Evolutionary conservation across 2,329 filamentous ascomycete species (phyloP).

Genomic region (Aureobasidium sp.): DNA sequence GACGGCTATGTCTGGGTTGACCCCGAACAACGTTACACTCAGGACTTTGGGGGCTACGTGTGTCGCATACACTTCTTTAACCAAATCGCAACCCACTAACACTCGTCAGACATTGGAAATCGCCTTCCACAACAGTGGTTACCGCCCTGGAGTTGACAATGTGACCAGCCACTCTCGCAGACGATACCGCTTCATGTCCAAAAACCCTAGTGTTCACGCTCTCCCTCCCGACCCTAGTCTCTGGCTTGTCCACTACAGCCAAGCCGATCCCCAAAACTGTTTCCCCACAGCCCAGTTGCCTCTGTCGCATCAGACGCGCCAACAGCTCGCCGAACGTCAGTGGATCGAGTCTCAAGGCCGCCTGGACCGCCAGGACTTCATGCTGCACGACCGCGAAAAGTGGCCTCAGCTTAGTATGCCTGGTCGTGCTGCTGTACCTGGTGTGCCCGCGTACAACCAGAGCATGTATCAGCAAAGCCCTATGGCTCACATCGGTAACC

Average conservation of each 20-base stretch:
- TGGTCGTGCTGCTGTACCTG: slow-evolving; percentile 24
- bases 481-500: slow-evolving; percentile 19
- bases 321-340: slow-evolving; percentile 44
- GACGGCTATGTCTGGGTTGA: slow-evolving; percentile 92
- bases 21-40: slow-evolving; percentile 67
- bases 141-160: slow-evolving; percentile 63
- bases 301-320: slow-evolving; percentile 36
- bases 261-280: slow-evolving; percentile 65
- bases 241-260: slow-evolving; percentile 87
- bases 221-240: slow-evolving; percentile 71
- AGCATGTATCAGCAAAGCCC: slow-evolving; percentile 20
- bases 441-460: slow-evolving; percentile 10
- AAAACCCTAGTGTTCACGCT: slow-evolving; percentile 60
- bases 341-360: slow-evolving; percentile 66
- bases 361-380: slow-evolving; percentile 85
- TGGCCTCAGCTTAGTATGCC: slow-evolving; percentile 82
- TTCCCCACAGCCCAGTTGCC: slow-evolving; percentile 63
- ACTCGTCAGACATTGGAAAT: slow-evolving; percentile 72
- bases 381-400: slow-evolving; percentile 80
- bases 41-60: slow-evolving; percentile 65
- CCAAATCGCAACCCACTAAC: slow-evolving; percentile 12
- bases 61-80: slow-evolving; percentile 23
- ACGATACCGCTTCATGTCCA: slow-evolving; percentile 78
- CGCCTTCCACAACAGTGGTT: slow-evolving; percentile 74
- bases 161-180: slow-evolving; percentile 70